Evolutionary conservation across 2,329 filamentous ascomycete species (phyloP).

Genomic region (Paraphaeosphaeria sporulosa): DNA sequence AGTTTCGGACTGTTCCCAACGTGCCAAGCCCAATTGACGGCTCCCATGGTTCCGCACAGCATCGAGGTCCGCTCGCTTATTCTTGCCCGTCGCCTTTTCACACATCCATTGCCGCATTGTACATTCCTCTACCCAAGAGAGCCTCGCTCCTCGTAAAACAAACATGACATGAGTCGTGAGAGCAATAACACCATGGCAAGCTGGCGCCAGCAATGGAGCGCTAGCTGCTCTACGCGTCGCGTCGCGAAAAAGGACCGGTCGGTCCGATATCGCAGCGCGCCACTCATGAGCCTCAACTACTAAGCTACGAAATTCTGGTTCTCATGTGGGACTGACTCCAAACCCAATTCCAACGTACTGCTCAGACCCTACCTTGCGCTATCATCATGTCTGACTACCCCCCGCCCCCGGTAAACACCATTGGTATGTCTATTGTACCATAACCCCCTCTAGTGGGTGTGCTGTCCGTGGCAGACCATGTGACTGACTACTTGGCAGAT

Average conservation of each 20-base stretch:
- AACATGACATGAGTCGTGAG: not conserved
- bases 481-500: slow-evolving; percentile 60
- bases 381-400: slow-evolving; percentile 57
- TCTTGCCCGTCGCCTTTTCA: not conserved
- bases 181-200: not conserved
- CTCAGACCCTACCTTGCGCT: not conserved
- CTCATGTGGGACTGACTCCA: slow-evolving; percentile 6
- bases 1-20: slow-evolving; percentile 6
- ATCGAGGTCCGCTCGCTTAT: slow-evolving; percentile 9
- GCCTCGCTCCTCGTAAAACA: not conserved
- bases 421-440: slow-evolving; percentile 58
- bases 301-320: slow-evolving; percentile 16
- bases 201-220: slow-evolving; percentile 10
- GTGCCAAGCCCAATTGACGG: slow-evolving; percentile 13
- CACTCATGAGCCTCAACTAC: slow-evolving; percentile 22
- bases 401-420: slow-evolving; percentile 78
- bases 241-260: too few species aligned
- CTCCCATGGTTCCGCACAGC: not conserved
- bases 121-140: not conserved
- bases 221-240: slow-evolving; percentile 4
- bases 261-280: slow-evolving; percentile 39
- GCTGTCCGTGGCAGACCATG: not conserved
- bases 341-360: slow-evolving; percentile 5
- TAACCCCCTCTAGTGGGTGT: not conserved
- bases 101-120: not conserved